A percentile compares a stretch with the other conserved stretches of the same genome.
Evolutionary conservation across 225 moss, liverwort and hornwort genomes (phyloP).

Genomic region (Polytrichum formosum): DNA sequence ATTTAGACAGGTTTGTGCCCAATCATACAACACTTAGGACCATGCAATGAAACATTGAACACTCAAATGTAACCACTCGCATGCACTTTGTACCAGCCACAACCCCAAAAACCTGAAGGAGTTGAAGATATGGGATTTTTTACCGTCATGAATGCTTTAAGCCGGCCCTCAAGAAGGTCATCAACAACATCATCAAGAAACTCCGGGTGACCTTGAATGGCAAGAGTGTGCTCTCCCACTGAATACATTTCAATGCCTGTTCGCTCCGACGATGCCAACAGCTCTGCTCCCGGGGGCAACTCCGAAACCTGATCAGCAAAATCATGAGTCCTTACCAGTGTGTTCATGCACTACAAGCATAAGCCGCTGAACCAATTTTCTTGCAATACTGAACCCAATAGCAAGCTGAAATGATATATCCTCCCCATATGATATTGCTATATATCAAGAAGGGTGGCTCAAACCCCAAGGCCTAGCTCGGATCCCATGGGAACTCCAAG

Average conservation of each 20-base stretch:
- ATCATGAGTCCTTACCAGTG: too few species aligned
- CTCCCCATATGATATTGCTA: too few species aligned
- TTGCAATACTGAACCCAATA: too few species aligned
- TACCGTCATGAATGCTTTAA: conserved; percentile 54
- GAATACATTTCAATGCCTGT: conserved; percentile 77
- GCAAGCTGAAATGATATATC: too few species aligned
- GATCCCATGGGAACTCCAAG: too few species aligned
- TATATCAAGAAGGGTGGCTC: too few species aligned
- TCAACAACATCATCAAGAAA: conserved; percentile 64
- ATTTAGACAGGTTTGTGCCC: too few species aligned
- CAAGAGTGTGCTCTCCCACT: conserved; percentile 67
- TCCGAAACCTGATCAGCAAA: conserved; percentile 45
- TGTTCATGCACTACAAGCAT: too few species aligned
- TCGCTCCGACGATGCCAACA: conserved; percentile 71
- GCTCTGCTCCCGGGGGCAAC: conserved; percentile 74
- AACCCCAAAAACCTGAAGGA: conserved; percentile 1
- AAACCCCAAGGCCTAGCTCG: too few species aligned
- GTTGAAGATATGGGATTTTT: neutral
- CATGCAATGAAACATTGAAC: neutral
- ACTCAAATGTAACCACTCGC: neutral
- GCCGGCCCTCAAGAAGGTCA: conserved; percentile 70
- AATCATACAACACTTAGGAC: neutral
- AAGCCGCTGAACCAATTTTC: too few species aligned
- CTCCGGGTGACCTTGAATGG: conserved; percentile 96
- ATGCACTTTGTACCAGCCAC: neutral